A percentile compares a stretch with the other conserved stretches of the same genome.
Evolutionary conservation across 805 yeast genomes (phyloP).

Genomic region (Candida coquimbonensis): DNA sequence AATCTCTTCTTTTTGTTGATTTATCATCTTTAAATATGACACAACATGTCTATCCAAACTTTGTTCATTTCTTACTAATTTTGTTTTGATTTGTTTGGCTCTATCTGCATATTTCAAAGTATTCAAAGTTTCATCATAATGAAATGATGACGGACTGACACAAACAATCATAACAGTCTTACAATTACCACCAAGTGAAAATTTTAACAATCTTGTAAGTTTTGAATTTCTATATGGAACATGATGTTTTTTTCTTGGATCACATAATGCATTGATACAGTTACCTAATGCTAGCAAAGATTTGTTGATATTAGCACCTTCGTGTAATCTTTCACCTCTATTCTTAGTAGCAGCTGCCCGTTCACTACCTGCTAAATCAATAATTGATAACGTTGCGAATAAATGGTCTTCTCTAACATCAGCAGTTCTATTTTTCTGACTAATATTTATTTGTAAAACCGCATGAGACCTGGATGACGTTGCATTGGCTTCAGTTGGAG

Average conservation of each 20-base stretch:
- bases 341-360: constrained; percentile 87
- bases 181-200: constrained; percentile 90
- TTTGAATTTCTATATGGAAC: constrained; percentile 91
- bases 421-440: constrained; percentile 51
- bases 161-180: constrained; percentile 96
- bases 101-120: constrained; percentile 87
- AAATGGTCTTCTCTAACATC: constrained; percentile 62
- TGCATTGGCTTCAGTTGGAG: constrained; percentile 87
- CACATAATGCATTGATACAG: constrained; percentile 89
- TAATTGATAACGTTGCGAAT: constrained; percentile 75
- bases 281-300: constrained; percentile 87
- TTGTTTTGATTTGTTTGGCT: constrained; percentile 86
- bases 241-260: constrained; percentile 57
- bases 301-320: constrained; percentile 91
- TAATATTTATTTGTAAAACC: constrained; percentile 73
- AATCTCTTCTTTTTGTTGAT: constrained; percentile 72
- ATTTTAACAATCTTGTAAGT: constrained; percentile 77
- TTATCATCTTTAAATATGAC: constrained; percentile 74
- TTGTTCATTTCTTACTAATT: constrained; percentile 64
- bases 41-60: constrained; percentile 79
- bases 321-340: constrained; percentile 71
- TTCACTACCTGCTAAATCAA: constrained; percentile 94
- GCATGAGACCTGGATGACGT: constrained; percentile 93
- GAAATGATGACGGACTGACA: constrained; percentile 77
- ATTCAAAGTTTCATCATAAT: constrained; percentile 89